These are phyloP conservation scores for Ophiorrhiza pumila DNA, from an alignment of 257 asterid genomes.

Conservation along the genomic window DNA sequence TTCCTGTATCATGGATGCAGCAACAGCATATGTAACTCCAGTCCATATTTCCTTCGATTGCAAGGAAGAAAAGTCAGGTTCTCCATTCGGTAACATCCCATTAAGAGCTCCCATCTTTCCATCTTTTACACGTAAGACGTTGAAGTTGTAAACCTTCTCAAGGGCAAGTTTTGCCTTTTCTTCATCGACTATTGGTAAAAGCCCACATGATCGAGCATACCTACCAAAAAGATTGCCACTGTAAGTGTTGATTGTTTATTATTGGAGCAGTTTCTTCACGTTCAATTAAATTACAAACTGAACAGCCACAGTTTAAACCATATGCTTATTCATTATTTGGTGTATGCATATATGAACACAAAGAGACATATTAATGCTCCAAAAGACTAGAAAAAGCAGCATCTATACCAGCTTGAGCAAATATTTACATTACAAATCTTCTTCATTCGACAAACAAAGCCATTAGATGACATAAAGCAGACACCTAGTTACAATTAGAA, in stretches of 20 bases:
- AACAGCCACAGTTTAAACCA: neutral
- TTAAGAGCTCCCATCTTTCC: slow-evolving; percentile 86
- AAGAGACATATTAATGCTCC: neutral
- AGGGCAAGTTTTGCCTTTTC: slow-evolving; percentile 73
- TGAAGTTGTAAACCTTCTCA: slow-evolving; percentile 67
- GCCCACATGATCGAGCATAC: slow-evolving; percentile 96
- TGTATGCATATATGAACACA: neutral
- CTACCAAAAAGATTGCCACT: slow-evolving; percentile 32
- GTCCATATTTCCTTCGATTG: slow-evolving; percentile 97
- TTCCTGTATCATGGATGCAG: slow-evolving; percentile 93
- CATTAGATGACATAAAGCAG: neutral
- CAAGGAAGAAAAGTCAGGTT: slow-evolving; percentile 64
- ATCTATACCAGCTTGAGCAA: neutral
- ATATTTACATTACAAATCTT: neutral
- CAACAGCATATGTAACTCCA: slow-evolving; percentile 89
- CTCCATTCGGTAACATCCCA: slow-evolving; percentile 91
- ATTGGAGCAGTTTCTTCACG: neutral
- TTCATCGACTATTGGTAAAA: slow-evolving; percentile 72
- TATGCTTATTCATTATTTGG: neutral
- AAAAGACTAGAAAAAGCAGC: neutral
- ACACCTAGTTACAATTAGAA: neutral
- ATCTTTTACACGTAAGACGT: slow-evolving; percentile 70
- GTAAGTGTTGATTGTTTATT: neutral
- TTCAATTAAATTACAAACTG: neutral
- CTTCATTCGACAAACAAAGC: neutral